Percentiles rank a stretch among this genome's conserved stretches.
Evolutionary conservation across 1,284 basidiomycete species (phyloP).

Genomic region (Melampsora americana): DNA sequence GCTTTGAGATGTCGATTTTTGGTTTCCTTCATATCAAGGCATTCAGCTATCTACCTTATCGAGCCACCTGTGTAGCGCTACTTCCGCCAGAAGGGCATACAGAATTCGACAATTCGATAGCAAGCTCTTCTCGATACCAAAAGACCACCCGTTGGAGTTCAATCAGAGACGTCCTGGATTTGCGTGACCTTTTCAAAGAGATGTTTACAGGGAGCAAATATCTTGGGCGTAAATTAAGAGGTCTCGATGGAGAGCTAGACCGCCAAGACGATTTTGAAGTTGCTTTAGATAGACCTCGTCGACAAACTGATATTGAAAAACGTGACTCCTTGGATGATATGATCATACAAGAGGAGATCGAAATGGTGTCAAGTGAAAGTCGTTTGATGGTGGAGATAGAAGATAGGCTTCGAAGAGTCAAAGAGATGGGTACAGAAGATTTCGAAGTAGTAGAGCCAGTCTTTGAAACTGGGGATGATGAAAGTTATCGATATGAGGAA

Average conservation of each 20-base stretch:
- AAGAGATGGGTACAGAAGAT: not conserved
- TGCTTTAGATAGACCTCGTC: not conserved
- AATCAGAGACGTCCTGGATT: constrained; percentile 65
- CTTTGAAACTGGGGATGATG: too few species aligned
- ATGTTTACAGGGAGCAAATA: constrained; percentile 62
- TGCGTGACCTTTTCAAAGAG: constrained; percentile 66
- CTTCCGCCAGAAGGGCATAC: constrained; percentile 13
- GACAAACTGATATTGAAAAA: not conserved
- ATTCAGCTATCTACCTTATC: constrained; percentile 69
- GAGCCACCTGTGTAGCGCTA: constrained; percentile 45
- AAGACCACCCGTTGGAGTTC: constrained; percentile 60
- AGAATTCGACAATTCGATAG: not conserved
- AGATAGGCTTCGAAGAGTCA: not conserved
- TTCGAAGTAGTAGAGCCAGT: not conserved
- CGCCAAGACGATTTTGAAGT: not conserved
- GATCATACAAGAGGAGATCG: not conserved
- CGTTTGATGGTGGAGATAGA: not conserved
- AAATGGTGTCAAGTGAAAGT: not conserved
- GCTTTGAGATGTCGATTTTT: constrained; percentile 64
- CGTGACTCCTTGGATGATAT: not conserved
- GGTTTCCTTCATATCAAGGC: constrained; percentile 69
- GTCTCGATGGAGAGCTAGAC: not conserved
- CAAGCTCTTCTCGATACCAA: constrained; percentile 49
- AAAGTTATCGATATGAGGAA: too few species aligned
- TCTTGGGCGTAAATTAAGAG: constrained; percentile 50